Evolutionary conservation across 331 rosid genomes (phyloP).

Genomic region (Phaseolus coccineus): DNA sequence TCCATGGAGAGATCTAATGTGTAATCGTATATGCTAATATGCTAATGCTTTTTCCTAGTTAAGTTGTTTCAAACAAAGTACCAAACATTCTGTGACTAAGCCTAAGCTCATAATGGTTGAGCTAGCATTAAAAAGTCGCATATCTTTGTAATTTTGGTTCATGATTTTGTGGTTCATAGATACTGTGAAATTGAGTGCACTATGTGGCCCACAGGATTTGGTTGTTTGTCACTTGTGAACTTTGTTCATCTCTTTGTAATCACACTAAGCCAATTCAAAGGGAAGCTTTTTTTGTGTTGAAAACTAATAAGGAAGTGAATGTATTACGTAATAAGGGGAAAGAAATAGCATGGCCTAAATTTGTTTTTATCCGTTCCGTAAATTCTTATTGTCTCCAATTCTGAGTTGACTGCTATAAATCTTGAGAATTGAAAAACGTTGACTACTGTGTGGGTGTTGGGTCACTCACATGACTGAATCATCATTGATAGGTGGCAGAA

Average conservation of each 20-base stretch:
- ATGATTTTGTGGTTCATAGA: constrained; percentile 36
- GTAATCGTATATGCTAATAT: constrained; percentile 28
- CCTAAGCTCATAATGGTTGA: constrained; percentile 45
- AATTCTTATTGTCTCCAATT: constrained; percentile 11
- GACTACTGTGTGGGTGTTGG: not conserved
- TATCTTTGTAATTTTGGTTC: not conserved
- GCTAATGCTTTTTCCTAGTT: constrained; percentile 17
- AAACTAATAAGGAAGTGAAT: not conserved
- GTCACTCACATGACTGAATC: no score
- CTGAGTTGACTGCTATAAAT: not conserved
- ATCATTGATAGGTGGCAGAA: no score
- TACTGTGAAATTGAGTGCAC: constrained; percentile 48
- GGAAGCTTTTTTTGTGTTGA: no score
- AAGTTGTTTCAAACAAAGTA: constrained; percentile 41
- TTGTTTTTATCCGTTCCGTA: not conserved
- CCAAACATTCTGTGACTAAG: constrained; percentile 32
- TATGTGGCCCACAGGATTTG: constrained; percentile 47
- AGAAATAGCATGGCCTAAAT: not conserved
- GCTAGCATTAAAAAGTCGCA: constrained; percentile 16
- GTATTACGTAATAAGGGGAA: constrained; percentile 9
- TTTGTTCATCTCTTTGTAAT: not conserved
- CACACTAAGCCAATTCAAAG: not conserved
- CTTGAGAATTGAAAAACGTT: not conserved
- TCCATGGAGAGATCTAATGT: constrained; percentile 54
- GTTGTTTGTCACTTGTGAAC: constrained; percentile 42